Base-by-base conservation (phyloP, 805 yeast species). In the Candida xiaguanensis region DNA sequence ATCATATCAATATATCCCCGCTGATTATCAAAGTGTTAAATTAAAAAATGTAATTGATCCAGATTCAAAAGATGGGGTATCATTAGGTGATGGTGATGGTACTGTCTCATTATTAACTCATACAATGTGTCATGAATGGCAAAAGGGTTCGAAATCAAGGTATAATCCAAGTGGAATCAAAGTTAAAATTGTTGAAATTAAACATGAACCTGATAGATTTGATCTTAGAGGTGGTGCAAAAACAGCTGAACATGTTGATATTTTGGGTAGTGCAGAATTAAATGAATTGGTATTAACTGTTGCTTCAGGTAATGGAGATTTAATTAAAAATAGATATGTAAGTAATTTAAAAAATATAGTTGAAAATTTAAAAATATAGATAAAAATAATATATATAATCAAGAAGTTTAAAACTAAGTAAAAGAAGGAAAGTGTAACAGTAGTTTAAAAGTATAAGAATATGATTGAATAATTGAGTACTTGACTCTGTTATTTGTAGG, bases 221-320 rank as follows among this genome's bases (percentile, higher is more conserved):
- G 99, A 93, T 64, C 85, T 93, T 24, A 75, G 99, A 48, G 99
- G 99, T 18, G 99, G 99, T 11, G 95, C 96, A 8, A 85, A 85
- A 57, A 91, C 97, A 1, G 97, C 98, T 1, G 99, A 93, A 53
- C 99, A 93, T 60, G 99, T 93, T 20, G 99, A 93, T 57, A 90
- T 93, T 34, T 69, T 93, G 34, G 99, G 99, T 2, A 80, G 95
- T 46, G 87, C 97, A 1, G 95, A 84, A 55, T 67, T 93, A 57
- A 93, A 93, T 56, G 99, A 93, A 55, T 66, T 90, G 52, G 69
- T 93, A 9, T 66, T 91, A 39, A 75, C 76, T 45, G 88, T 93
- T 13, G 97, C 90, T 1, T 70, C 86, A 31, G 99, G 99, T 0
- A 59, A 70, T 25, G 95, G 95, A 2, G 78, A 78, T 34, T 59